Base-by-base conservation (phyloP, 73 alveolate genomes). In the Paramecium bursaria region DNA sequence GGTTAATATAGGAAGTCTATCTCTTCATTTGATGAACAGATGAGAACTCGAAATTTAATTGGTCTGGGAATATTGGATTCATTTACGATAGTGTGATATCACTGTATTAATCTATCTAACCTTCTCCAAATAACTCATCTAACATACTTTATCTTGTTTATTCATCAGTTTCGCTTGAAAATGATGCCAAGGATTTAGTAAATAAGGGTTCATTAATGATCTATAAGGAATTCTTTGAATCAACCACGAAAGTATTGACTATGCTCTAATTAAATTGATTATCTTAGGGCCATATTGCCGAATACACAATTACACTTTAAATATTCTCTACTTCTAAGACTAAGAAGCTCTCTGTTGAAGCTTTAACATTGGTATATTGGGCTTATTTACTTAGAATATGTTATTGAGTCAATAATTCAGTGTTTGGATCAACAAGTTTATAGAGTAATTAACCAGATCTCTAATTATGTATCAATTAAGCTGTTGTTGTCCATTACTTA, bases 61-160 rank as follows among this genome's bases (percentile, higher is more conserved):
- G 33, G 33, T 57, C 76, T 11, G 33, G 48, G 33, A 57, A 57
- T 0, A 42, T 57, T 2, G 76, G 76, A n/a, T 48, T 57, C 76
- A 57, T 57, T 29, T 57, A 30, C 9, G 76, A n/a, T 27, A 57
- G 5, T 7, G 50, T 57, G 17, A 57, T 27, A 13, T 57, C 76
- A 57, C 31, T 27, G 14, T 57, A 57, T 3, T 27, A 23, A 14
- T 48, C 27, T 27, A 21, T 29, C 6, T 30, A 15, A 11, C 76
- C 76, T 3, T 30, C 76, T 9, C 76, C 76, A 57, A 57, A 57
- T 14, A 57, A 57, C 2, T 7, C 33, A 57, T 57, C 76, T 27
- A 57, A n/a, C 33, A 3, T 27, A 13, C 33, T 50, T n/a, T 57
- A 57, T 57, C 33, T 27, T 23, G 5, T n/a, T 10, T 27, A 30